Percentiles rank a stretch among this genome's conserved stretches.
phyloP scores from a whole-genome alignment of 805 yeast species.

The Saturnispora ahearnii region DNA sequence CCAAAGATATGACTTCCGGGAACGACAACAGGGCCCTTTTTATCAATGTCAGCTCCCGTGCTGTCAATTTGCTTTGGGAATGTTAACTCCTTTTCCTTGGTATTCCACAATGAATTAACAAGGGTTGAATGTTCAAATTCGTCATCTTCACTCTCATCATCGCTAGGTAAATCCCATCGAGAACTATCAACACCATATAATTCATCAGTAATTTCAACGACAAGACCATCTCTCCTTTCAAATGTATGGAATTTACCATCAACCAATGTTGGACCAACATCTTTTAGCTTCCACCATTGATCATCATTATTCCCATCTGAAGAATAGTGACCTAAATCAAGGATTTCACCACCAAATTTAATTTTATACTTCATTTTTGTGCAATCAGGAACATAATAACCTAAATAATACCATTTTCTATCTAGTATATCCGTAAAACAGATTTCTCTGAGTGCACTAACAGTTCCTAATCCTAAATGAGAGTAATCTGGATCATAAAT shows the following conservation, averaged over 20 bases:
- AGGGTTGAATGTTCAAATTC: neutral
- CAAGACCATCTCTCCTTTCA: neutral
- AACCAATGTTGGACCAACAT: constrained; percentile 6
- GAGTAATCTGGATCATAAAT: constrained; percentile 80
- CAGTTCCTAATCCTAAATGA: constrained; percentile 61
- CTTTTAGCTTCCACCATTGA: constrained; percentile 12
- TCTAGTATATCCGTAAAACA: constrained; percentile 40
- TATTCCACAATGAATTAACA: neutral
- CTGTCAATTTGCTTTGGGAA: neutral
- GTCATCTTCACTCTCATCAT: neutral
- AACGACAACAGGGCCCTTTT: constrained; percentile 1
- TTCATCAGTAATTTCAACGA: constrained; percentile 26
- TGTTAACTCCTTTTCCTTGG: neutral
- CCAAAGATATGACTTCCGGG: constrained; percentile 5
- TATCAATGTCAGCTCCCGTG: neutral
- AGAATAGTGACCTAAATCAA: constrained; percentile 35
- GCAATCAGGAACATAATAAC: constrained; percentile 74
- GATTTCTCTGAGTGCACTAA: constrained; percentile 67
- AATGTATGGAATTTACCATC: constrained; percentile 10
- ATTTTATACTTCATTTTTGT: constrained; percentile 75
- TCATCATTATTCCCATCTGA: constrained; percentile 3
- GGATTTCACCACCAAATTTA: constrained; percentile 65
- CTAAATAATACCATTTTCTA: constrained; percentile 60
- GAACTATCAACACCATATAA: constrained; percentile 31
- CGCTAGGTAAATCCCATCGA: neutral